These are phyloP conservation scores for Fusarium sp. DNA, from an alignment of 2,329 filamentous ascomycete species.

Conservation along the genomic window DNA sequence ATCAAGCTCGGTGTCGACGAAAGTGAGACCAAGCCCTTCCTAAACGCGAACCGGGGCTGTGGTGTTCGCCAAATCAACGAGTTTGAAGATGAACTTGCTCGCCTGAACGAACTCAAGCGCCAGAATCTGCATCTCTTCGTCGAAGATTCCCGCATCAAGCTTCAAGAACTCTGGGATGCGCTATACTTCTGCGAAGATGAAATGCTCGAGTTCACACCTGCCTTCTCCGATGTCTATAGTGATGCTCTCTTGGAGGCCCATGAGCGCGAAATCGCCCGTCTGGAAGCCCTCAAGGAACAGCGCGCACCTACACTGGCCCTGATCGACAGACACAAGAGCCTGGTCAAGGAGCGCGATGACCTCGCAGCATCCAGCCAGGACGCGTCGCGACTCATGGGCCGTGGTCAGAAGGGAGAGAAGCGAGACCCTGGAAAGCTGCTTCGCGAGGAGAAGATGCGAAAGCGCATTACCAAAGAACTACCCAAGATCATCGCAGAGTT, in stretches of 20 bases:
- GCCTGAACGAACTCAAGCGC: conserved; percentile 91
- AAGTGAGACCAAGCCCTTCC: conserved; percentile 83
- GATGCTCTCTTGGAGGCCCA: conserved; percentile 95
- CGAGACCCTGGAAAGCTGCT: conserved; percentile 94
- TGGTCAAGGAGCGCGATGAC: conserved; percentile 88
- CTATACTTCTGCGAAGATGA: conserved; percentile 97
- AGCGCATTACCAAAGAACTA: conserved; percentile 94
- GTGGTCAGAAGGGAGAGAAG: conserved; percentile 92
- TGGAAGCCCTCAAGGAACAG: conserved; percentile 87
- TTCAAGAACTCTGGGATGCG: conserved; percentile 95
- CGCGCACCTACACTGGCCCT: conserved; percentile 85
- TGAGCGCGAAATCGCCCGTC: conserved; percentile 86
- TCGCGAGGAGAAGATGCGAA: conserved; percentile 98
- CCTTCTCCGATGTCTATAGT: conserved; percentile 96
- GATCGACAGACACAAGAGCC: conserved; percentile 83
- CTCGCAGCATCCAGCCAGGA: conserved; percentile 93
- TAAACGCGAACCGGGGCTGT: conserved; percentile 89
- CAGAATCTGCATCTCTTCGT: conserved; percentile 97
- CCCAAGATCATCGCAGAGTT: conserved; percentile 92
- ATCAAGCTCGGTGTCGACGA: conserved; percentile 87
- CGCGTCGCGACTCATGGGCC: conserved; percentile 90
- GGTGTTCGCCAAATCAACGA: conserved; percentile 94
- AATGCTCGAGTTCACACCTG: conserved; percentile 97
- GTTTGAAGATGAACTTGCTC: conserved; percentile 88
- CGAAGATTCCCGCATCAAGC: conserved; percentile 88